Evolutionary conservation across 2,329 filamentous ascomycete species (phyloP).

Genomic region (Aspergillus spinulosporus): DNA sequence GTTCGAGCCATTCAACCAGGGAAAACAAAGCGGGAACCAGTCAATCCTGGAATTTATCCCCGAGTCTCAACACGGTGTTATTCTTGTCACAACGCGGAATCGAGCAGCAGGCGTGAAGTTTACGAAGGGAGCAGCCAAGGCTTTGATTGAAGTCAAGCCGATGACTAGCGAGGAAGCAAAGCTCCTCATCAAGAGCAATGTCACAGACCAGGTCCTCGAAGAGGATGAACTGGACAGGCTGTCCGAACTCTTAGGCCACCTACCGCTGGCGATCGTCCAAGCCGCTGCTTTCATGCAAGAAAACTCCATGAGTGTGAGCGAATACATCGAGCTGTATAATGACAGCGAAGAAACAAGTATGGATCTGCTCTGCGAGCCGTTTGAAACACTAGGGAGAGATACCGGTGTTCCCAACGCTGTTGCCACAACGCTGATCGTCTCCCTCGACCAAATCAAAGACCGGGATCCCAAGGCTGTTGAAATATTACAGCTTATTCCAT

Average conservation of each 20-base stretch:
- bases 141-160: conserved; percentile 14
- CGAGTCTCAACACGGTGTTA: background rate
- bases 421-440: conserved; percentile 17
- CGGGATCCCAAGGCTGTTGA: conserved; percentile 13
- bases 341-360: conserved; percentile 18
- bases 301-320: conserved; percentile 12
- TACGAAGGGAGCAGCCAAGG: background rate
- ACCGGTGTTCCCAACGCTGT: conserved; percentile 16
- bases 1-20: conserved; percentile 1
- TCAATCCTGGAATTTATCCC: conserved; percentile 14
- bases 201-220: conserved; percentile 8
- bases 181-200: conserved; percentile 11
- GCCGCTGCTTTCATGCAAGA: conserved; percentile 19
- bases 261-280: conserved; percentile 17
- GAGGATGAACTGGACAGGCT: conserved; percentile 14
- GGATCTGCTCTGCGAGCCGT: conserved; percentile 18
- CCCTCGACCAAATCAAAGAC: conserved; percentile 17
- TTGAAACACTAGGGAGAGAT: conserved; percentile 17
- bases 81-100: conserved; percentile 19
- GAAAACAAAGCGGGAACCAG: background rate
- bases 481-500: conserved; percentile 13
- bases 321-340: conserved; percentile 20
- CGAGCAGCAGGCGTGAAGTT: conserved; percentile 19
- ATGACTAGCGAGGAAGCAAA: conserved; percentile 17
- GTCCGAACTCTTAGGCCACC: conserved; percentile 8